These are phyloP conservation scores for Fusarium tupiense DNA, from an alignment of 2,329 filamentous ascomycete genomes.

Conservation along the genomic window DNA sequence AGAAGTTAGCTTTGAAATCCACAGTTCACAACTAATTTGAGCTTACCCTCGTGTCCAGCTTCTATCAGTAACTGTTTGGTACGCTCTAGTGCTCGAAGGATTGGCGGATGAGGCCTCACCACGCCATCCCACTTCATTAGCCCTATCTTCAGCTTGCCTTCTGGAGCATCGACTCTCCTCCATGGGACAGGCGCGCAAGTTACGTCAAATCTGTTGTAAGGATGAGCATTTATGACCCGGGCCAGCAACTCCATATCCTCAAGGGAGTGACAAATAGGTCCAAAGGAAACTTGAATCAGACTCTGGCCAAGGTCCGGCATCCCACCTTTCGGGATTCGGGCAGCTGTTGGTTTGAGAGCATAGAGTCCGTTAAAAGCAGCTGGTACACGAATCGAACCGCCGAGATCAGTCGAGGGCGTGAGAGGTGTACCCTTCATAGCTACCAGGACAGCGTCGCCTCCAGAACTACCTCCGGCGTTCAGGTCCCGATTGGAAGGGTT, in stretches of 20 bases:
- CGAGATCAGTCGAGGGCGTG: constrained; percentile 48
- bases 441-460: constrained; percentile 57
- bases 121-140: constrained; percentile 12
- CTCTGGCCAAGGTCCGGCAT: constrained; percentile 27
- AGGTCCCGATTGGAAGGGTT: constrained; percentile 68
- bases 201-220: not conserved
- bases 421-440: constrained; percentile 47
- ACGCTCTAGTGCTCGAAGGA: constrained; percentile 6
- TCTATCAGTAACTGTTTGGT: not conserved
- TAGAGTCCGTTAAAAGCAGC: constrained; percentile 45
- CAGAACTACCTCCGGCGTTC: constrained; percentile 69
- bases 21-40: fast-evolving
- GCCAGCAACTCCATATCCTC: constrained; percentile 10
- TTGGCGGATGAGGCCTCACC: constrained; percentile 14
- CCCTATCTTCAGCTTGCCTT: not conserved
- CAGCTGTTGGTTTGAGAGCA: constrained; percentile 32
- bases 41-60: constrained; percentile 8
- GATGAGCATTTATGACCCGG: not conserved
- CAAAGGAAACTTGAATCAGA: constrained; percentile 57
- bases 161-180: not conserved
- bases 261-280: constrained; percentile 5
- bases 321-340: constrained; percentile 24
- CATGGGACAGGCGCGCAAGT: constrained; percentile 1
- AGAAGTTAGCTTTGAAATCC: fast-evolving
- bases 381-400: constrained; percentile 45